Conservation (phyloP, 495 filamentous ascomycete genomes). For the Penicillium lagena region DNA sequence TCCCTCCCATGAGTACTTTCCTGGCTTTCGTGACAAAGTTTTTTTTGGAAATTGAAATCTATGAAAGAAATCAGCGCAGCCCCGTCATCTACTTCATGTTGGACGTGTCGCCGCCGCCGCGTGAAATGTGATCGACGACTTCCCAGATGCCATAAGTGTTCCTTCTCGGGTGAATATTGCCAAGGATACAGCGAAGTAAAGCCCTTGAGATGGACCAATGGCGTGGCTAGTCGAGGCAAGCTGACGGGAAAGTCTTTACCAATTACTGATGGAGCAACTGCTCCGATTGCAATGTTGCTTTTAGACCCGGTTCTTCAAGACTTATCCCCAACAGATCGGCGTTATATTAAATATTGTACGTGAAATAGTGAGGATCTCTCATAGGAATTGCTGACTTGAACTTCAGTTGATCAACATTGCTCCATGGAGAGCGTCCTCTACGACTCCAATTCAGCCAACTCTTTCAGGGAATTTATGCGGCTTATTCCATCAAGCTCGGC, state of each 20-base stretch:
- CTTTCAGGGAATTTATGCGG: slow-evolving; percentile 15
- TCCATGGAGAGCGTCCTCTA: slow-evolving; percentile 9
- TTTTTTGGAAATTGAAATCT: too few relatives aligned
- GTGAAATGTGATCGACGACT: slow-evolving; percentile 14
- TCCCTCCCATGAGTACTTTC: too few relatives aligned
- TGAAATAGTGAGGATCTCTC: background rate
- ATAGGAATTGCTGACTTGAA: background rate
- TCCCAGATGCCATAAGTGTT: slow-evolving; percentile 10
- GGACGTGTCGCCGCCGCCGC: slow-evolving; percentile 16
- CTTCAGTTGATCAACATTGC: slow-evolving; percentile 11
- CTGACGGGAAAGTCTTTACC: slow-evolving; percentile 12
- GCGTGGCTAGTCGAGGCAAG: slow-evolving; percentile 14
- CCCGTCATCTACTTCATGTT: slow-evolving; percentile 2
- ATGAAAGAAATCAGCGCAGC: background rate
- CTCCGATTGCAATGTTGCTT: slow-evolving; percentile 3
- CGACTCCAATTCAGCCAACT: slow-evolving; percentile 3
- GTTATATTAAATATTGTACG: slow-evolving; percentile 13
- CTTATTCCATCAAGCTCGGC: slow-evolving; percentile 11
- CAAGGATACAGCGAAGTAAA: slow-evolving; percentile 8
- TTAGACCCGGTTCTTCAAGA: slow-evolving; percentile 10
- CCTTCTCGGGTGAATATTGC: background rate
- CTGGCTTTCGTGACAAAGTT: too few relatives aligned
- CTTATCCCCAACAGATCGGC: slow-evolving; percentile 2
- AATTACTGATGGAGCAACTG: background rate
- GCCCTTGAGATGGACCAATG: slow-evolving; percentile 14